Conservation (phyloP, 306 rosid species). For the Fragaria nilgerrensis region DNA sequence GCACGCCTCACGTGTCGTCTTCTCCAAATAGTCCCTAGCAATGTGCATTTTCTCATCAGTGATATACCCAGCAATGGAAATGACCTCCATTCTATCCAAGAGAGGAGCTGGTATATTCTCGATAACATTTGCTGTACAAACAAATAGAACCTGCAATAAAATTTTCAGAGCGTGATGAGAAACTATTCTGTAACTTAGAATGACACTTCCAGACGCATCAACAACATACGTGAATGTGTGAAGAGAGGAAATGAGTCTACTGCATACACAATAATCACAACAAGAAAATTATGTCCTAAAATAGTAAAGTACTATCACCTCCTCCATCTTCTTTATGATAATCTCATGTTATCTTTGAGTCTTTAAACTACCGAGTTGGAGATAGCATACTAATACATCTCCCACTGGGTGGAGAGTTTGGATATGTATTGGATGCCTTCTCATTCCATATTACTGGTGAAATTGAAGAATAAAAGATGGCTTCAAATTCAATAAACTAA, state of each 20-base stretch:
- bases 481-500: constrained; percentile 29
- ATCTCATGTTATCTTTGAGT: not conserved
- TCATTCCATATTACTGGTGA: constrained; percentile 2
- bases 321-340: not conserved
- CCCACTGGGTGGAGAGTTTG: not conserved
- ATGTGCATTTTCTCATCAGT: constrained; percentile 98
- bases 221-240: not conserved
- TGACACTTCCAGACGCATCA: not conserved
- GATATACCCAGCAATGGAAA: constrained; percentile 90
- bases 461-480: constrained; percentile 6
- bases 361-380: not conserved
- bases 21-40: constrained; percentile 96
- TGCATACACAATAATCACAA: not conserved
- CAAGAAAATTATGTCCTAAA: not conserved
- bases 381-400: not conserved
- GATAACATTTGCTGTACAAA: constrained; percentile 93
- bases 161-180: constrained; percentile 26
- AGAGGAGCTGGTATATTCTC: constrained; percentile 94
- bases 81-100: constrained; percentile 95
- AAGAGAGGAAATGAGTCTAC: not conserved
- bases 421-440: not conserved
- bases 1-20: constrained; percentile 87
- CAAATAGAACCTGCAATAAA: constrained; percentile 87
- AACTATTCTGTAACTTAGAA: not conserved
- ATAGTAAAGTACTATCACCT: not conserved